Evolutionary conservation across 305 asterid genomes (phyloP), one percentile per base, ranked within the genome.

Genomic region (Fraxinus latifolia): DNA sequence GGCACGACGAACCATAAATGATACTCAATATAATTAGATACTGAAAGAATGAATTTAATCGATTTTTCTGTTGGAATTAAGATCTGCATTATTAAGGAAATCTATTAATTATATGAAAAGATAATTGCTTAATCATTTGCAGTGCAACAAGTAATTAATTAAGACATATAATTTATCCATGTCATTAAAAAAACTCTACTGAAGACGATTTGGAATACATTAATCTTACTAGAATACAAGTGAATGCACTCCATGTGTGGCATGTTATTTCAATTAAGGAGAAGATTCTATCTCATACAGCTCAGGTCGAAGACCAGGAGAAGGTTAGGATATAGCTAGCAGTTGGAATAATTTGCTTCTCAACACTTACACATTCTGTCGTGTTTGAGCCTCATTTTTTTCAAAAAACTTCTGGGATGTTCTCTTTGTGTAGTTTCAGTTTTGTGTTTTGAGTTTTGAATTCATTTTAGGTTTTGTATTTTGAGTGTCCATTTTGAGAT

Each of bases 221-320:
- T 42, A 23, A 33, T 5, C 25, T 14, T 44, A 15, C 17, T 7
- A 34, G 15, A 44, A 72, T 55, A 55, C 0, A 65, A 82, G n/a
- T 27, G 1, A 83, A 83, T 86, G 82, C 79, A 29, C 76, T 55
- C 37, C 86, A 81, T 14, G 34, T 81, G 85, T 83, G 78, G 83
- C 85, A 78, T 58, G 87, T 86, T 72, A n/a, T 1, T 55, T 55
- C 19, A 5, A 55, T 11, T 55, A 2, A 39, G 15, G 15, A 37
- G 44, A 37, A 37, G 44, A 37, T 37, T 7, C 44, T 37, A 39
- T 39, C 47, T 37, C 12, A 37, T 37, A 37, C 12, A 37, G 47
- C 47, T 37, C 47, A 7, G 47, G 47, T 37, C 47, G 47, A 37
- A 37, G 47, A 37, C 3, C 47, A 37, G 12, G 14, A 37, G 14